Percentiles rank a stretch among this genome's conserved stretches.
Conservation (phyloP, 345 rosid genomes). For the Eucalyptus cloeziana region DNA sequence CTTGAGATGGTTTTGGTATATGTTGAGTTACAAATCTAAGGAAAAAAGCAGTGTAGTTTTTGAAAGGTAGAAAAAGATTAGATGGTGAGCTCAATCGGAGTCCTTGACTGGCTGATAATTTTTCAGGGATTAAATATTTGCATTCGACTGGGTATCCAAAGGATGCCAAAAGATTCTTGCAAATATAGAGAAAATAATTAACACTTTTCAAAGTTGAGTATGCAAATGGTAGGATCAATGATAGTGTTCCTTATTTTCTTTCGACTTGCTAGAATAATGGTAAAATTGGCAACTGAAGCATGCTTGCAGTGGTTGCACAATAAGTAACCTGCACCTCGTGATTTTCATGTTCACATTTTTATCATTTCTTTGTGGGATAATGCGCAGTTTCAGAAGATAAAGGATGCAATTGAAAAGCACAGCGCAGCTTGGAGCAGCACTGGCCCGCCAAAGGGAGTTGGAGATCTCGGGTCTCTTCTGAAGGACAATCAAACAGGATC, state of each 20-base stretch:
- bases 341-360: background rate
- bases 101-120: background rate
- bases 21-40: background rate
- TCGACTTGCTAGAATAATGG: background rate
- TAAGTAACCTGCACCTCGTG: background rate
- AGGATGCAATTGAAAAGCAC: constrained; percentile 26
- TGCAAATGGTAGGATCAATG: background rate
- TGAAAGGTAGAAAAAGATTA: background rate
- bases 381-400: constrained; percentile 35
- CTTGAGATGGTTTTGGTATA: background rate
- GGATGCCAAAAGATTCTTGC: background rate
- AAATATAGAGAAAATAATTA: background rate
- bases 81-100: background rate
- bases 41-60: background rate
- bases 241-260: background rate
- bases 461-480: constrained; percentile 5
- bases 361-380: background rate
- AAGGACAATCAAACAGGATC: constrained; percentile 7
- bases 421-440: constrained; percentile 7
- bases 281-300: background rate
- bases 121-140: background rate
- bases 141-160: background rate
- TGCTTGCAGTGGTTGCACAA: background rate
- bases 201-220: background rate
- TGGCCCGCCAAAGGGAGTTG: constrained; percentile 11